Base-by-base conservation (phyloP, 768 basidiomycete genomes). In the Vishniacozyma victoriae region DNA sequence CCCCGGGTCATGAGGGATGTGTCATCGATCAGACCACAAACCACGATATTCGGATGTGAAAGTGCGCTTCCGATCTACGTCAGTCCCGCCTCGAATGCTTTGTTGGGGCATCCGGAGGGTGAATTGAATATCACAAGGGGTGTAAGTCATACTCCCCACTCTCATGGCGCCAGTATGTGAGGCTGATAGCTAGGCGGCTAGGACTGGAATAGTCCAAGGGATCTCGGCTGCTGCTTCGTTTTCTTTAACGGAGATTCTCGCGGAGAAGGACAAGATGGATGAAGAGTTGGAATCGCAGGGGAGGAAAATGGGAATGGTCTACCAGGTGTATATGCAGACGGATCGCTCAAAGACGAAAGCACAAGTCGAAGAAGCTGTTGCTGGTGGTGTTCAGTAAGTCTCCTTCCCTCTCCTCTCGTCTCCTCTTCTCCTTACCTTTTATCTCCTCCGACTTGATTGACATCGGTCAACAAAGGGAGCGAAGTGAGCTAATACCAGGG, bases 71-170 rank as follows among this genome's bases (percentile, higher is more conserved):
- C 75, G 7, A 67, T 76, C 44, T 75, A 71, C 52, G 59, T 76
- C 46, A 70, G 72, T 1, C 74, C 75, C 0, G 69, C 74, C 0
- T 75, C 74, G 1, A 74, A 74, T 58, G 74, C 73, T 0, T 50
- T 75, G 15, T 75, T 91, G 0, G 91, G 90, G 0, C 91, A 96
- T 67, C 90, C 90, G 4, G 62, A 67, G 24, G 66, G 66, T 6
- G 68, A 71, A 41, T 47, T 64, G 35, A 92, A 90, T 67, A 82
- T 71, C 15, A 62, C 59, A 2, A 52, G 70, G 54, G 70, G 63
- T 4, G 67, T 65, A 36, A 54, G 63, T 54, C 25, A 20, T 31
- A 5, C 29, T 16, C 25, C 23, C 42, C 18, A 42, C 11, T 12
- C 12, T 6, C 6, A 13, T 11, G 20, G 14, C 31, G 1, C 15